These are phyloP conservation scores for Botrytis aclada DNA, from an alignment of 2,329 filamentous ascomycete genomes.

Conservation along the genomic window DNA sequence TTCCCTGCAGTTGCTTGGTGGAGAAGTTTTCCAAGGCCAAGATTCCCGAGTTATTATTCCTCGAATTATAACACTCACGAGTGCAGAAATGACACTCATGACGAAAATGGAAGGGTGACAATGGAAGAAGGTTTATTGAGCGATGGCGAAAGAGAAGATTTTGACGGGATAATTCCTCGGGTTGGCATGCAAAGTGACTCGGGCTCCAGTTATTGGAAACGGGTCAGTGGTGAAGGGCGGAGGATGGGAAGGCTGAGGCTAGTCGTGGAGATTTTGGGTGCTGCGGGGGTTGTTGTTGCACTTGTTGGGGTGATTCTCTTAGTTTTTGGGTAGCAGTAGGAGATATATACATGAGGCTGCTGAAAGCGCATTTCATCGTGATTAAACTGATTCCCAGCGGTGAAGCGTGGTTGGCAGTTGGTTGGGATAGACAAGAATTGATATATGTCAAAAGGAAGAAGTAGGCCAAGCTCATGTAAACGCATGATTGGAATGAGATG, in stretches of 20 bases:
- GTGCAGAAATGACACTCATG: background rate
- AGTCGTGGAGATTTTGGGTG: conserved; percentile 4
- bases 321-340: background rate
- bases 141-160: conserved; percentile 4
- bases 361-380: background rate
- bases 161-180: background rate
- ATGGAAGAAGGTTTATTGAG: conserved; percentile 17
- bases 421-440: background rate
- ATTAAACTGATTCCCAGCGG: background rate
- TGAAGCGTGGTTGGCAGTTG: background rate
- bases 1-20: conserved; percentile 17
- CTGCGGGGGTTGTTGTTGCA: conserved; percentile 1
- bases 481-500: background rate
- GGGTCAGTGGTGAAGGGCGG: background rate
- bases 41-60: conserved; percentile 3
- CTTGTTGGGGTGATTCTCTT: background rate
- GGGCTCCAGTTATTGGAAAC: conserved; percentile 1
- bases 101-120: background rate
- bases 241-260: background rate
- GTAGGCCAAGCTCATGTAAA: background rate
- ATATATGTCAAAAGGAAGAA: background rate
- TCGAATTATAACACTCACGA: background rate
- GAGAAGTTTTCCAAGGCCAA: conserved; percentile 6
- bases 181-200: background rate
- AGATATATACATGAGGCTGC: background rate